phyloP scores from a whole-genome alignment of 768 basidiomycete genomes.

The Mycena leptocephala region DNA sequence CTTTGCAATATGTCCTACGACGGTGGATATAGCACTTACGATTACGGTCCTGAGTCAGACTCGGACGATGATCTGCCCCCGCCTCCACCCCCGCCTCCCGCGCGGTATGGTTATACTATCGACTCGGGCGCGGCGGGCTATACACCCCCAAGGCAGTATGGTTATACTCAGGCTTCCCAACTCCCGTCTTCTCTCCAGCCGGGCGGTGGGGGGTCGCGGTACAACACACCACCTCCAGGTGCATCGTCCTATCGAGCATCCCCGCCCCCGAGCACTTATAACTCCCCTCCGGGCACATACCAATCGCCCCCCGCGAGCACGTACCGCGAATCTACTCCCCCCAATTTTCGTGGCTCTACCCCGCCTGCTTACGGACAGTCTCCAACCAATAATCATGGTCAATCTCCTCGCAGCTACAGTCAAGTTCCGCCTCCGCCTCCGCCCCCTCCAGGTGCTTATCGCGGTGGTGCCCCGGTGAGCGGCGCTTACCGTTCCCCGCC shows the following conservation, averaged over 20 bases:
- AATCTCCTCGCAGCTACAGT: not conserved
- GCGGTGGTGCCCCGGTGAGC: not conserved
- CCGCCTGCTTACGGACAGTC: not conserved
- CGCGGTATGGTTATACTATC: not conserved
- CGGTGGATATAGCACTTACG: not conserved
- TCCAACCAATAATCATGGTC: not conserved
- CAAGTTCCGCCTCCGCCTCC: not conserved
- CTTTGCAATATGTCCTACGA: not conserved
- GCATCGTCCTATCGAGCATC: not conserved
- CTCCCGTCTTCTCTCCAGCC: constrained; percentile 8
- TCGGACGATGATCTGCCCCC: constrained; percentile 2
- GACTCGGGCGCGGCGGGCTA: not conserved
- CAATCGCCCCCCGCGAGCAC: not conserved
- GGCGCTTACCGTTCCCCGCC: constrained; percentile 7
- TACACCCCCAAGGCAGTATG: no score
- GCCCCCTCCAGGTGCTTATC: not conserved
- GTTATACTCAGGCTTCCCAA: not conserved
- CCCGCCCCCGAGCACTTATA: constrained; percentile 4
- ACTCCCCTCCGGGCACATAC: not conserved
- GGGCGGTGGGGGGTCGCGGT: not conserved
- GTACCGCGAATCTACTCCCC: constrained; percentile 2
- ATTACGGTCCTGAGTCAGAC: not conserved
- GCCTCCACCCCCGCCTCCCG: not conserved
- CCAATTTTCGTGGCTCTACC: not conserved
- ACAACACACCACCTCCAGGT: not conserved